phyloP scores from a whole-genome alignment of 2,329 filamentous ascomycete species.

The Penicillium digitatum region DNA sequence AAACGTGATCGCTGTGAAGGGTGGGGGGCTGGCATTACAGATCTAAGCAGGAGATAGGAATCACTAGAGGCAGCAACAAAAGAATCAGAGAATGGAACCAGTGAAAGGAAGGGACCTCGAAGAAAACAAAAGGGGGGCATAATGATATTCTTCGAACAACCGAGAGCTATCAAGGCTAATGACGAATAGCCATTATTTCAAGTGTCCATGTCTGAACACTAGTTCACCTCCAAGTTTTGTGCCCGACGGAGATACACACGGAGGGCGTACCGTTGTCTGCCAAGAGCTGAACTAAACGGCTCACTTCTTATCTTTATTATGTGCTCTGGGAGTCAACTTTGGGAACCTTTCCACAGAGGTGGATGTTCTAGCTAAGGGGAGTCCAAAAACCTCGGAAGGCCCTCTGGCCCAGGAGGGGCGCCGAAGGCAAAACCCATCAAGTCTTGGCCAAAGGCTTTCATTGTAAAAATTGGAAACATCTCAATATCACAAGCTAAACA shows the following conservation, averaged over 20 bases:
- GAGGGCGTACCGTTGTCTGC: slow-evolving; percentile 17
- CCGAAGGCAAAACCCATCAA: neutral
- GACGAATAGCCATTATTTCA: neutral
- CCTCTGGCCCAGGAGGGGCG: neutral
- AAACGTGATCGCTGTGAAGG: neutral
- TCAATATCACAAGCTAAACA: neutral
- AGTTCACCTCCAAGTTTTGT: slow-evolving; percentile 9
- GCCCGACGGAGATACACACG: slow-evolving; percentile 29
- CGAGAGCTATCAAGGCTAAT: slow-evolving; percentile 6
- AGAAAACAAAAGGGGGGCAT: too few species aligned
- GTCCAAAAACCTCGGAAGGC: neutral
- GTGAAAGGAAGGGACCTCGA: neutral
- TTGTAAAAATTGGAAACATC: neutral
- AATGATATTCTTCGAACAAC: neutral
- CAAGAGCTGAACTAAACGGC: too few species aligned
- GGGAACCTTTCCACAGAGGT: too few species aligned
- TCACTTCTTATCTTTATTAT: too few species aligned
- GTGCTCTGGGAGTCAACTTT: too few species aligned
- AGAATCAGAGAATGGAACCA: neutral
- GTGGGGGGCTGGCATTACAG: neutral
- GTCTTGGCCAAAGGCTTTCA: neutral
- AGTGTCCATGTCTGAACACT: slow-evolving; percentile 27
- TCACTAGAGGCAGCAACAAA: neutral
- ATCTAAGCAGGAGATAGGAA: neutral
- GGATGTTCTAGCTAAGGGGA: neutral